A percentile compares a stretch with the other conserved stretches of the same genome.
These are phyloP conservation scores for Oemleria cerasiformis DNA, from an alignment of 306 rosid genomes.

Conservation along the genomic window DNA sequence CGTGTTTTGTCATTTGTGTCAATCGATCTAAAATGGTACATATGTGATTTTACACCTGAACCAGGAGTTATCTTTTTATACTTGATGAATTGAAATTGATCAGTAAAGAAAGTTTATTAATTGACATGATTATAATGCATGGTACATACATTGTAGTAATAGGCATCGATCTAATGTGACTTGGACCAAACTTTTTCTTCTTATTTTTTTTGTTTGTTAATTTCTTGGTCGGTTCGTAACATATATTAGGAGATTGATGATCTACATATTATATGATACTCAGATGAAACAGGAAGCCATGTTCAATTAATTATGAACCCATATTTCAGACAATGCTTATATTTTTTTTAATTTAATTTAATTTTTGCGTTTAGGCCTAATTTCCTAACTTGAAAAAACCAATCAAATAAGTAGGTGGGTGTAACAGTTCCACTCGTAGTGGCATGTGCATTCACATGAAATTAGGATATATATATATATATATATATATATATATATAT, in stretches of 20 bases:
- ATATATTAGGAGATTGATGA: conserved; percentile 14
- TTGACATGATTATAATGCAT: too few relatives aligned
- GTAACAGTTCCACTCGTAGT: conserved; percentile 15
- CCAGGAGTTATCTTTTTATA: too few relatives aligned
- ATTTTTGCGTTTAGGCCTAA: neutral
- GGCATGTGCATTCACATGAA: conserved; percentile 26
- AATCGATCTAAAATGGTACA: too few relatives aligned
- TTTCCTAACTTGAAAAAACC: conserved; percentile 17
- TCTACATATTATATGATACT: neutral
- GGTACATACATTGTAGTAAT: too few relatives aligned
- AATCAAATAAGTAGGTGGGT: conserved; percentile 2
- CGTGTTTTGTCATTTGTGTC: too few relatives aligned
- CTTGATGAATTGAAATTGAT: too few relatives aligned
- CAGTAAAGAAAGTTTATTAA: too few relatives aligned
- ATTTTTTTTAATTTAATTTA: neutral
- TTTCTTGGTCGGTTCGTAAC: conserved; percentile 13
- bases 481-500: too few relatives aligned
- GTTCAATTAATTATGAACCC: conserved; percentile 22
- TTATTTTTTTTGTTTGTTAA: conserved; percentile 9
- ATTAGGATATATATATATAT: too few relatives aligned
- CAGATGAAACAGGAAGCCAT: conserved; percentile 1
- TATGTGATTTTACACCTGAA: too few relatives aligned
- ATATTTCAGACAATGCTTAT: conserved; percentile 11
- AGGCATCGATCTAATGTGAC: conserved; percentile 4
- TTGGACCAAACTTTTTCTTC: neutral